These are phyloP conservation scores for Groenewaldozyma sp. DNA, from an alignment of 1,139 yeast species.

Conservation along the genomic window DNA sequence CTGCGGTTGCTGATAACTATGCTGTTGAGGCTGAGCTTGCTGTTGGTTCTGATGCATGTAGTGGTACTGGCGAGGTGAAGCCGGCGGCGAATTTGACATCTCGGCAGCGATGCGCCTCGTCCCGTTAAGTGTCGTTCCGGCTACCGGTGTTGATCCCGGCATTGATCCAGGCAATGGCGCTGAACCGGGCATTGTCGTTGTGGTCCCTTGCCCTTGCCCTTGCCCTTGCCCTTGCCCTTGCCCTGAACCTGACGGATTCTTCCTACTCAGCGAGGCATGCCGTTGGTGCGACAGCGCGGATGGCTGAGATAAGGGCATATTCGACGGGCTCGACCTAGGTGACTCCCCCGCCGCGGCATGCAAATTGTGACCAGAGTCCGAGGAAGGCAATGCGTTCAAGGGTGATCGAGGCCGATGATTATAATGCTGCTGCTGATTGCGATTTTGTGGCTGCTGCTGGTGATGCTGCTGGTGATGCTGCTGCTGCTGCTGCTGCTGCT, in stretches of 20 bases:
- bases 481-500: not conserved
- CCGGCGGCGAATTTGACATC: no score
- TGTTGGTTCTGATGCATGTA: no score
- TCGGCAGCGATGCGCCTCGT: no score
- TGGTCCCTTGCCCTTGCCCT: not conserved
- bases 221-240: not conserved
- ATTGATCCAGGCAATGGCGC: slow-evolving; percentile 7
- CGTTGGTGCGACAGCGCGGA: slow-evolving; percentile 8
- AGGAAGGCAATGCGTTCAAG: not conserved
- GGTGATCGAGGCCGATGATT: slow-evolving; percentile 1
- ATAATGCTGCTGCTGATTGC: no score
- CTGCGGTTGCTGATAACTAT: no score
- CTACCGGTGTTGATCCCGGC: no score
- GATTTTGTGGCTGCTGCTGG: not conserved
- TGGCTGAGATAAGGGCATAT: slow-evolving; percentile 5
- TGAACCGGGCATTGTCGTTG: slow-evolving; percentile 6
- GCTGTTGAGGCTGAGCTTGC: no score
- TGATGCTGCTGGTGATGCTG: slow-evolving; percentile 1
- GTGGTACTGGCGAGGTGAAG: no score
- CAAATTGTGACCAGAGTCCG: no score
- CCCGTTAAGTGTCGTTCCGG: no score
- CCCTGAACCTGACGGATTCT: not conserved
- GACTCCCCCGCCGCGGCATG: not conserved
- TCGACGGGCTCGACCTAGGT: not conserved
- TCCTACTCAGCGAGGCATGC: slow-evolving; percentile 5